Conservation (phyloP, 306 rosid species). For the Lathyrus aphaca region DNA sequence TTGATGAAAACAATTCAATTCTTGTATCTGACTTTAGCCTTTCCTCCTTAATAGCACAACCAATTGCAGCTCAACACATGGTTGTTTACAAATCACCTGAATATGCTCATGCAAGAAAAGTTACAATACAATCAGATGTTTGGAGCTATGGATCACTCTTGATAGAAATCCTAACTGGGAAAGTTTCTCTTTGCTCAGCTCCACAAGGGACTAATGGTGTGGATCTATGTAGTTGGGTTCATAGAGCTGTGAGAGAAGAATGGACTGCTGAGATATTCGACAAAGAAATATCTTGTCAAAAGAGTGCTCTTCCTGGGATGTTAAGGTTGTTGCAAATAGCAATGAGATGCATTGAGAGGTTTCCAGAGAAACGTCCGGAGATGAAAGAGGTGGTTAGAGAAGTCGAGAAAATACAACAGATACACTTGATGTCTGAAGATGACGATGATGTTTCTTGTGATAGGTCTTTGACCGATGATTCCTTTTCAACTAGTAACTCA, state of each 20-base stretch:
- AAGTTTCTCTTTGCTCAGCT: conserved; percentile 53
- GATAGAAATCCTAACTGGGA: conserved; percentile 75
- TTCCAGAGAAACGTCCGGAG: conserved; percentile 67
- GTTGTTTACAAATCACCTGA: conserved; percentile 69
- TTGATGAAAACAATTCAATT: conserved; percentile 54
- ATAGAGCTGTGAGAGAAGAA: conserved; percentile 77
- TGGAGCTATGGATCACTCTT: conserved; percentile 87
- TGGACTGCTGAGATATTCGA: conserved; percentile 94
- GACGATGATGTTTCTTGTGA: conserved; percentile 59
- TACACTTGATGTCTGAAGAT: conserved; percentile 39
- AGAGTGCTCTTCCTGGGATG: conserved; percentile 64
- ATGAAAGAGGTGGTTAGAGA: conserved; percentile 69
- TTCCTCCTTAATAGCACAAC: conserved; percentile 63
- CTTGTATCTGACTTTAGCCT: conserved; percentile 73
- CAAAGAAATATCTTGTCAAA: conserved; percentile 49
- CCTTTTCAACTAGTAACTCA: conserved; percentile 50
- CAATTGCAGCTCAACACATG: conserved; percentile 69
- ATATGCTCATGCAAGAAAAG: conserved; percentile 49
- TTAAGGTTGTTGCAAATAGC: conserved; percentile 70
- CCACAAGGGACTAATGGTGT: conserved; percentile 59
- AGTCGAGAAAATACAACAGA: conserved; percentile 52
- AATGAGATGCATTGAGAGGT: conserved; percentile 59
- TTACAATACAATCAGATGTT: conserved; percentile 65
- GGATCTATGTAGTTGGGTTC: conserved; percentile 73
- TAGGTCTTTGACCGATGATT: conserved; percentile 59